Conservation (phyloP, 2,329 filamentous ascomycete species). For the Exophiala xenobiotica region DNA sequence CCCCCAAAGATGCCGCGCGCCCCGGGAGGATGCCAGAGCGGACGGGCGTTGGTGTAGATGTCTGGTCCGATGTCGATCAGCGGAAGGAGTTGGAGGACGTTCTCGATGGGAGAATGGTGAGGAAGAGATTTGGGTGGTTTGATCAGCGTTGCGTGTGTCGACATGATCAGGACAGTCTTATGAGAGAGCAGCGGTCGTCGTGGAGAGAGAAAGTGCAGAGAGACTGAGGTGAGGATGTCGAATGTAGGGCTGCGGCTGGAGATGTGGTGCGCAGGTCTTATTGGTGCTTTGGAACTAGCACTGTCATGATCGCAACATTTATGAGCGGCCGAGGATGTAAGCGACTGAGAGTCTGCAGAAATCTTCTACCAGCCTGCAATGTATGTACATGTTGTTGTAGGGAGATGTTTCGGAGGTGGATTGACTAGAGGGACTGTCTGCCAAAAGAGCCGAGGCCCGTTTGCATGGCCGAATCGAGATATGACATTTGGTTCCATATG, state of each 20-base stretch:
- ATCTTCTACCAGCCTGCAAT: no score
- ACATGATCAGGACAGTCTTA: no score
- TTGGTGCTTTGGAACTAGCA: no score
- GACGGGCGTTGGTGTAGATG: conserved; percentile 88
- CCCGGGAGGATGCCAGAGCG: conserved; percentile 86
- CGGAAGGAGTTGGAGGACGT: conserved; percentile 80
- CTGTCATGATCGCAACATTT: no score
- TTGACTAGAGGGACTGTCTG: no score
- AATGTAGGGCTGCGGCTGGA: no score
- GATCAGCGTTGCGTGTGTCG: conserved; percentile 59
- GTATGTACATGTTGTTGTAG: neutral
- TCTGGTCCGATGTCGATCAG: conserved; percentile 64
- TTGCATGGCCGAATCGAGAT: no score
- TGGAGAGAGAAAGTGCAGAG: neutral
- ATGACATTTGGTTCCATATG: no score
- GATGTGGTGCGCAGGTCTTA: no score
- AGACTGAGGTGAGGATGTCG: neutral
- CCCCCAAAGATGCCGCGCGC: conserved; percentile 93
- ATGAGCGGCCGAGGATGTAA: no score
- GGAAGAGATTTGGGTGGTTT: conserved; percentile 71
- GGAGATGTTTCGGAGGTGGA: conserved; percentile 5
- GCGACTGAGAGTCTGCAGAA: no score
- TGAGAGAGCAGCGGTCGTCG: no score
- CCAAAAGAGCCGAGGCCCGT: conserved; percentile 8
- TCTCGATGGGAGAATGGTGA: conserved; percentile 78